A percentile compares a stretch with the other conserved stretches of the same genome.
phyloP scores from a whole-genome alignment of 768 basidiomycete species.

The Epithele typhae region DNA sequence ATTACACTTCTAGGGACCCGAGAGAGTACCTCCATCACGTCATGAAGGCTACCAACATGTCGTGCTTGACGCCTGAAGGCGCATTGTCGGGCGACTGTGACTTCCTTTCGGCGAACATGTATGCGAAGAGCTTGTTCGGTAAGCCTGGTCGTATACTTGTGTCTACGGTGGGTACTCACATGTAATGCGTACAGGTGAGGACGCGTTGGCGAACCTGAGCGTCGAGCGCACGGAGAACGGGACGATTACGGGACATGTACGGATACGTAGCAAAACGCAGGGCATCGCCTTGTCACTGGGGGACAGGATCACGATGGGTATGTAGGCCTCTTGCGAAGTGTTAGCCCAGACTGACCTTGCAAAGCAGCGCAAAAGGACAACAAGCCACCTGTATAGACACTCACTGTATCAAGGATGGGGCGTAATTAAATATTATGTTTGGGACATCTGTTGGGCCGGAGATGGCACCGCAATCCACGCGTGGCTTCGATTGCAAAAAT shows the following conservation, averaged over 20 bases:
- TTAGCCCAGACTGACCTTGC: too few species aligned
- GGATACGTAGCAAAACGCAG: constrained; percentile 96
- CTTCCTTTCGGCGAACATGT: constrained; percentile 96
- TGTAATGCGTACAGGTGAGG: constrained; percentile 64
- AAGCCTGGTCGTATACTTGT: constrained; percentile 22
- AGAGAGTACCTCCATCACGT: constrained; percentile 90
- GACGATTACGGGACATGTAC: constrained; percentile 85
- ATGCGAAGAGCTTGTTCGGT: constrained; percentile 93
- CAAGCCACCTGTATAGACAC: constrained; percentile 31
- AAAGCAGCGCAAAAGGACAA: constrained; percentile 39
- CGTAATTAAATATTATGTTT: constrained; percentile 14
- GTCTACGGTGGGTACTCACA: background rate
- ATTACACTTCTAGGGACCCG: constrained; percentile 51
- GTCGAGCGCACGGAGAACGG: constrained; percentile 85
- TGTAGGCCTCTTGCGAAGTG: constrained; percentile 16
- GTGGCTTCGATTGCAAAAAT: constrained; percentile 11
- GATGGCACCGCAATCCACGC: background rate
- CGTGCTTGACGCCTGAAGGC: constrained; percentile 86
- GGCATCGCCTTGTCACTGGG: constrained; percentile 93
- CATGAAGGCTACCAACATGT: constrained; percentile 97
- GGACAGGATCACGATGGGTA: constrained; percentile 75
- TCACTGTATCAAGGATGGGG: constrained; percentile 1
- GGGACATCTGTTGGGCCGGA: background rate
- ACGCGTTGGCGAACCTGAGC: constrained; percentile 91
- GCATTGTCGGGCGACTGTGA: constrained; percentile 93